Evolutionary conservation across 1,139 yeast species (phyloP), one percentile per base, ranked within the genome.

Genomic region (Lodderomyces theae): DNA sequence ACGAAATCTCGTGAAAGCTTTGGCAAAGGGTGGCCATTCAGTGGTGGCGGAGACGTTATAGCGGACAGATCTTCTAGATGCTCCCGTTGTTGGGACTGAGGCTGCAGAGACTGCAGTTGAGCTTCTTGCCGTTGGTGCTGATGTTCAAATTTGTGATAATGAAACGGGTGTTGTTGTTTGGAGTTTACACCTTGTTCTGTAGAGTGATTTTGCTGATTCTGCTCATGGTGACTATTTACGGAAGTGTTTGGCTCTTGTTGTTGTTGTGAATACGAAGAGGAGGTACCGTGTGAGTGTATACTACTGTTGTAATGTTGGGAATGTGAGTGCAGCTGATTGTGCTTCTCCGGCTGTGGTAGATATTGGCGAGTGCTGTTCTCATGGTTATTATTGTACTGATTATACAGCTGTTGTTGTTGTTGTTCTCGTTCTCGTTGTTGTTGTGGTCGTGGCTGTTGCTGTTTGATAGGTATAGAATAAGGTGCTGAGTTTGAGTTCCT

Each of bases 1-100:
- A 86, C 94, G 64, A 84, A 84, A 50, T 82, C 86, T 46, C 94
- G 66, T 10, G 85, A 74, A 37, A 84, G 65, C 43, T 75, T 66
- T 1, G 81, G 80, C 2, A 71, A 22, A 42, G 45, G 16, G 34
- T 38, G 35, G 34, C 42, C 28, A 38, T 49, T 31, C 28, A 45
- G 38, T 36, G 41, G 37, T 21, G 44, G 37, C 17, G 44, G 33
- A 18, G 35, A 35, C 18, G 32, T n/a, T 26, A 35, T 35, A 15
- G 38, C 29, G 19, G 38, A 28, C 29, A 11, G 36, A 15, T 28
- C 31, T 15, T 28, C 31, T 8, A n/a, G 31, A 9, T 28, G 8
- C 3, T 28, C 18, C 11, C 15, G 10, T 19, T 35, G 26, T 19
- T 9, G 25, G 9, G 21, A 11, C 18, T 13, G n/a, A n/a, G n/a